Percentiles rank a stretch among this genome's conserved stretches.
Evolutionary conservation across 2,329 filamentous ascomycete species (phyloP).

Genomic region (Ophiocordyceps camponoti-leonardi): DNA sequence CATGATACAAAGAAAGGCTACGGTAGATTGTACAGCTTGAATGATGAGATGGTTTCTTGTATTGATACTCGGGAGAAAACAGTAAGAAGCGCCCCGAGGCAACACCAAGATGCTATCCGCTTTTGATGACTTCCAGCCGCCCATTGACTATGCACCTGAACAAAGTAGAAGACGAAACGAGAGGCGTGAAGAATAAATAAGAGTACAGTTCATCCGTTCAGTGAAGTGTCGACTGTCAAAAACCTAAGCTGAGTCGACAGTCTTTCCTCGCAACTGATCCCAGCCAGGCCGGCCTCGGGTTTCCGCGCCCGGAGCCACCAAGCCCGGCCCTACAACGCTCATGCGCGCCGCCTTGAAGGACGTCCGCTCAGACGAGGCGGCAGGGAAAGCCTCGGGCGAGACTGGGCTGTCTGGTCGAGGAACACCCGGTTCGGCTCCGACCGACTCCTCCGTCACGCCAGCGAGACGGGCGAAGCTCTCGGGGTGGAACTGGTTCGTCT

Average conservation of each 20-base stretch:
- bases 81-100: not conserved
- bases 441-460: conserved; percentile 1
- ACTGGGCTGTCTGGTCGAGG: conserved; percentile 25
- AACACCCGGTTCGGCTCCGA: conserved; percentile 9
- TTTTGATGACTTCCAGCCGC: not conserved
- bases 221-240: not conserved
- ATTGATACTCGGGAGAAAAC: not conserved
- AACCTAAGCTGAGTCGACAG: not conserved
- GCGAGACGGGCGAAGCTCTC: conserved; percentile 2
- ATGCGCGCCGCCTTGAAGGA: conserved; percentile 16
- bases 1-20: not conserved
- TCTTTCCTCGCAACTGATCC: not conserved
- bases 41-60: not conserved
- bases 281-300: not conserved
- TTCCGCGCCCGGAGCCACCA: conserved; percentile 5
- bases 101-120: not conserved
- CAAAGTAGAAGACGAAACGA: not conserved
- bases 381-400: conserved; percentile 15
- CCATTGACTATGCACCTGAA: not conserved
- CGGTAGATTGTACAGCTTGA: not conserved
- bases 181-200: not conserved
- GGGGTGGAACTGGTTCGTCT: conserved; percentile 1
- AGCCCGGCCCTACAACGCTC: conserved; percentile 13
- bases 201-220: not conserved
- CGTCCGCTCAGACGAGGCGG: conserved; percentile 6